phyloP scores from a whole-genome alignment of 371 early-diverging fungal species.

The Blakeslea trispora region DNA sequence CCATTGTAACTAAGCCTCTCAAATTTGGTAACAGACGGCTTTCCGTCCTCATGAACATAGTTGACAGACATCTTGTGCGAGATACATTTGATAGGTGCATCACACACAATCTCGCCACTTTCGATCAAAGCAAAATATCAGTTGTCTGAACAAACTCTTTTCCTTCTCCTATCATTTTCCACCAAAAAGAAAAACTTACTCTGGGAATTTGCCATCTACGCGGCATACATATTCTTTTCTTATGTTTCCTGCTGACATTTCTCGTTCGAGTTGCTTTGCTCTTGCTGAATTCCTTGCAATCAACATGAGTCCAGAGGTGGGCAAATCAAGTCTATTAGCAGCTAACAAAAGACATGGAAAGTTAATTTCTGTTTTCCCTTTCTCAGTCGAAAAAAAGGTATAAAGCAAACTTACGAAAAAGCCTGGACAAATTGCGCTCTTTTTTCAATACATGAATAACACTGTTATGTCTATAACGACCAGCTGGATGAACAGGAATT shows the following conservation, averaged over 20 bases:
- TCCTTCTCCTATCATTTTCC: no score
- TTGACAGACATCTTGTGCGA: constrained; percentile 88
- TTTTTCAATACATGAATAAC: constrained; percentile 75
- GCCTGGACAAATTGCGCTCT: constrained; percentile 60
- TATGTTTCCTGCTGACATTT: constrained; percentile 69
- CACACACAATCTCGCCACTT: constrained; percentile 64
- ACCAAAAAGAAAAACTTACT: constrained; percentile 39
- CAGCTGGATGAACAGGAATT: constrained; percentile 89
- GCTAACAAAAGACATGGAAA: constrained; percentile 53
- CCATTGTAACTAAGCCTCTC: constrained; percentile 66
- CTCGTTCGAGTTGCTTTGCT: constrained; percentile 69
- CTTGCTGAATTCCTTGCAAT: constrained; percentile 65
- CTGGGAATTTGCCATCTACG: constrained; percentile 91
- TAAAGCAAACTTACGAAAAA: constrained; percentile 67
- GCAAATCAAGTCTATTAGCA: constrained; percentile 89
- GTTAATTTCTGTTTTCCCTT: no score
- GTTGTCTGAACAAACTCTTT: no score
- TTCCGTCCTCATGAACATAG: constrained; percentile 81
- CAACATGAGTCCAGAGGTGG: constrained; percentile 91
- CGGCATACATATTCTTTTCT: constrained; percentile 87
- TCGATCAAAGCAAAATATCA: neutral
- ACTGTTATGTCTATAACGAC: constrained; percentile 82
- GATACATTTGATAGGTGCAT: constrained; percentile 82
- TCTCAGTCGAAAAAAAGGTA: no score
- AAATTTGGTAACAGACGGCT: constrained; percentile 77